Percentiles rank a stretch among this genome's conserved stretches.
These are phyloP conservation scores for Kodamaea jinghongensis DNA, from an alignment of 805 yeast species.

Conservation along the genomic window DNA sequence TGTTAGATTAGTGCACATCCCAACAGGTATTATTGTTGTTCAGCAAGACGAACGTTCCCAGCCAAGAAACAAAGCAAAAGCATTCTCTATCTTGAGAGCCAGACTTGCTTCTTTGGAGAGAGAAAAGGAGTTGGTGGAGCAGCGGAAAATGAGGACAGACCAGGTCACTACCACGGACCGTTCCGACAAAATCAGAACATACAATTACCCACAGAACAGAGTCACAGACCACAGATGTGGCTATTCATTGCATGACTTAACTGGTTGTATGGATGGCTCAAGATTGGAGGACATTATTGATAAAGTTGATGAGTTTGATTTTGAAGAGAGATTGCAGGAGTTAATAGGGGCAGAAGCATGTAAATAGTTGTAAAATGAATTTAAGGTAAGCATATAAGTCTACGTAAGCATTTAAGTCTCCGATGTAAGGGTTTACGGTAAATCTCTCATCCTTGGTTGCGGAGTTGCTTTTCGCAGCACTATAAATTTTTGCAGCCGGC, in stretches of 20 bases:
- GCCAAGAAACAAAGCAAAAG: constrained; percentile 90
- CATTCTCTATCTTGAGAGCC: constrained; percentile 77
- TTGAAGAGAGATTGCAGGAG: constrained; percentile 32
- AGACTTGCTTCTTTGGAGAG: constrained; percentile 80
- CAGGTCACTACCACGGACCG: constrained; percentile 90
- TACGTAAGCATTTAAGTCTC: no score
- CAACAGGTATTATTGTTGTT: constrained; percentile 82
- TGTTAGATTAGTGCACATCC: constrained; percentile 86
- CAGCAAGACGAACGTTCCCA: constrained; percentile 97
- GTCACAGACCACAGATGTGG: constrained; percentile 94
- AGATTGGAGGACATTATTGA: constrained; percentile 35
- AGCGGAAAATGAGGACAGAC: constrained; percentile 63
- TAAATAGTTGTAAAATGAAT: neutral
- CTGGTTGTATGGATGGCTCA: constrained; percentile 39
- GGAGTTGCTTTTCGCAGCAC: no score
- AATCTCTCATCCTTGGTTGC: no score
- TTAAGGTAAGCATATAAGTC: no score
- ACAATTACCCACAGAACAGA: constrained; percentile 89
- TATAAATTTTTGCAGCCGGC: no score
- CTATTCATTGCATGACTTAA: constrained; percentile 68
- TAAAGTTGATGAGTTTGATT: constrained; percentile 36
- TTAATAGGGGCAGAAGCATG: constrained; percentile 12
- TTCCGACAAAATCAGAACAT: constrained; percentile 90
- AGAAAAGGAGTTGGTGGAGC: constrained; percentile 59
- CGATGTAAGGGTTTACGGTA: no score